Evolutionary conservation across 2,329 filamentous ascomycete genomes (phyloP).

Genomic region (Aspergillus caelatus): DNA sequence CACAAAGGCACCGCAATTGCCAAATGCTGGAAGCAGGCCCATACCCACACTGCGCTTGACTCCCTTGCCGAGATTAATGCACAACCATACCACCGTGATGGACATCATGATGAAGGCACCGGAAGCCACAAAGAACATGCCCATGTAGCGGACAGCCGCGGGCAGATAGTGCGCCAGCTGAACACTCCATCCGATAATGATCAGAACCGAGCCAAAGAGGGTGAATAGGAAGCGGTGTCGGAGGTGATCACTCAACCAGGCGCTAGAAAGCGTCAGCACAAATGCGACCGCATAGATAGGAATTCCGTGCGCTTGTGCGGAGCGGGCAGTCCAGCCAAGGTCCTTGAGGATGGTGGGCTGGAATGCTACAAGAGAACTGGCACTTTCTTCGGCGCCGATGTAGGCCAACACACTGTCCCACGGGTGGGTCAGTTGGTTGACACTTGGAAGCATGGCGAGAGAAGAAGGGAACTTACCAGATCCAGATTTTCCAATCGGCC

Average conservation of each 20-base stretch:
- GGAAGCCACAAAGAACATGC: constrained; percentile 30
- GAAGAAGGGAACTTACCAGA: constrained; percentile 20
- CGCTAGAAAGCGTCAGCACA: constrained; percentile 26
- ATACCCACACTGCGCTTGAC: constrained; percentile 46
- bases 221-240: constrained; percentile 18
- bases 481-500: constrained; percentile 21
- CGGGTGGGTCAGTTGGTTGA: background rate
- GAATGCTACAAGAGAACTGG: constrained; percentile 26
- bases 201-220: constrained; percentile 13
- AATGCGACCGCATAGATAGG: constrained; percentile 35
- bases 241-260: constrained; percentile 16
- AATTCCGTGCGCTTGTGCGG: constrained; percentile 37
- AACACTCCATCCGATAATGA: constrained; percentile 17
- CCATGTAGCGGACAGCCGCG: constrained; percentile 23
- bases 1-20: constrained; percentile 51
- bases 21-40: constrained; percentile 47
- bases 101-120: constrained; percentile 36
- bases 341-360: constrained; percentile 37
- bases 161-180: constrained; percentile 13
- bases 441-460: background rate
- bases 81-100: constrained; percentile 39
- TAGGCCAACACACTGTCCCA: constrained; percentile 22
- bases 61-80: constrained; percentile 46
- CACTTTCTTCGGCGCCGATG: constrained; percentile 20
- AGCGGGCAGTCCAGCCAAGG: constrained; percentile 33